These are phyloP conservation scores for Purshia tridentata DNA, from an alignment of 306 rosid species.

Conservation along the genomic window DNA sequence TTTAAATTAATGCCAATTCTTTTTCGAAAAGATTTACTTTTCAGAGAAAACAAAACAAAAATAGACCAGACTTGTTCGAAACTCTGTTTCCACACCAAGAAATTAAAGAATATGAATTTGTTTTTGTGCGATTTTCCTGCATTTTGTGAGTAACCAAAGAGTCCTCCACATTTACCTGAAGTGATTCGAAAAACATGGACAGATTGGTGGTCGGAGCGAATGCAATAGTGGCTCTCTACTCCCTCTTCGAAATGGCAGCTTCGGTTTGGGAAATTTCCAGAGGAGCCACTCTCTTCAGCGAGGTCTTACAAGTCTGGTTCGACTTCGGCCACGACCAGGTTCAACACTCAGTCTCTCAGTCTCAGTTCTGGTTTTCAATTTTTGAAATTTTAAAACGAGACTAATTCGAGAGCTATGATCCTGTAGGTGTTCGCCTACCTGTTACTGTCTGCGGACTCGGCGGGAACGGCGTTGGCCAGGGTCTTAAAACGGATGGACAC, in stretches of 20 bases:
- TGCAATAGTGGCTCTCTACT: constrained; percentile 78
- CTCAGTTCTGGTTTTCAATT: too few relatives aligned
- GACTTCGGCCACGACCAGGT: constrained; percentile 99
- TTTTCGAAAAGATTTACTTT: background rate
- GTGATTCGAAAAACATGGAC: constrained; percentile 13
- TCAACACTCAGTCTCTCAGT: background rate
- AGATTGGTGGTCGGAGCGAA: constrained; percentile 89
- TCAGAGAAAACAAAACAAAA: background rate
- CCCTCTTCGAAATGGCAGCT: constrained; percentile 77
- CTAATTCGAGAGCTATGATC: constrained; percentile 19
- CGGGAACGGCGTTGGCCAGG: constrained; percentile 74
- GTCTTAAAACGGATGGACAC: constrained; percentile 54
- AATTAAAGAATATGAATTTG: background rate
- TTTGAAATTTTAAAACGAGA: background rate
- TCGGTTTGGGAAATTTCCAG: constrained; percentile 94
- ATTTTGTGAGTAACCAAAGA: constrained; percentile 20
- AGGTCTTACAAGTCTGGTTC: constrained; percentile 89
- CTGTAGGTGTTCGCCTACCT: constrained; percentile 86
- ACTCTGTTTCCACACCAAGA: background rate
- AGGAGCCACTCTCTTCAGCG: constrained; percentile 78
- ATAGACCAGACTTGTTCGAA: too few relatives aligned
- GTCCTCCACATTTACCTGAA: background rate
- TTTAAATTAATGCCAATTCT: background rate
- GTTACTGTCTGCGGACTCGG: constrained; percentile 79
- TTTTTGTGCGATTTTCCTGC: background rate